A percentile compares a stretch with the other conserved stretches of the same genome.
phyloP scores from a whole-genome alignment of 352 stramenopile genomes.

The Phytophthora boehmeriae region DNA sequence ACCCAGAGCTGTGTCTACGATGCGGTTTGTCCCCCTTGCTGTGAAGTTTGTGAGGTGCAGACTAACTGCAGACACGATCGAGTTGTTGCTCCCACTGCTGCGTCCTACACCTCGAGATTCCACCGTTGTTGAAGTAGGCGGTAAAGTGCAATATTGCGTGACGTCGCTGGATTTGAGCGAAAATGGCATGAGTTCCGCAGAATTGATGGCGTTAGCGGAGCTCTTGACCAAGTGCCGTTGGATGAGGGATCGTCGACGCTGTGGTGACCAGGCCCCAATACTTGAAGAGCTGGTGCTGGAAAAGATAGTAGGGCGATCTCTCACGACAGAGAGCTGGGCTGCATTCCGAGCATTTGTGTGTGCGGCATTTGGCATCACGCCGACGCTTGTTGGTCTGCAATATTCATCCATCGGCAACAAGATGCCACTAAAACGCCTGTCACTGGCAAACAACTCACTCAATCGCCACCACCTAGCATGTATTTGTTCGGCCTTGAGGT shows the following conservation, averaged over 20 bases:
- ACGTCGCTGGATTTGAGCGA: slow-evolving; percentile 39
- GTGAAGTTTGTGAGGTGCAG: slow-evolving; percentile 30
- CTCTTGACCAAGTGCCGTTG: slow-evolving; percentile 15
- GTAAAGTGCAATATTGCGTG: slow-evolving; percentile 20
- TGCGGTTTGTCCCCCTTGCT: slow-evolving; percentile 25
- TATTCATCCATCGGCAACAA: background rate
- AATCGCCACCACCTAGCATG: slow-evolving; percentile 31
- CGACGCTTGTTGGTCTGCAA: background rate
- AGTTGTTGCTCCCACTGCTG: slow-evolving; percentile 21
- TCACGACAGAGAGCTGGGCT: slow-evolving; percentile 25
- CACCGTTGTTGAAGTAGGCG: background rate
- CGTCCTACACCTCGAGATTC: background rate
- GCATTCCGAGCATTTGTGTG: slow-evolving; percentile 37
- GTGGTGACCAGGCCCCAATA: background rate
- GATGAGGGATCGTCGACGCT: background rate
- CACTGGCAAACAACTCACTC: slow-evolving; percentile 40
- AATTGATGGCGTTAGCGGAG: slow-evolving; percentile 24
- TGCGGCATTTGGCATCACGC: slow-evolving; percentile 21
- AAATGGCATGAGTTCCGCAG: slow-evolving; percentile 26
- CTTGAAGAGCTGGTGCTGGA: slow-evolving; percentile 38
- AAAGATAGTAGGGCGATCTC: slow-evolving; percentile 23
- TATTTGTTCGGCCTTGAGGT: slow-evolving; percentile 40
- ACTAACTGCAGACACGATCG: slow-evolving; percentile 25
- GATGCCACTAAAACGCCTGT: slow-evolving; percentile 30
- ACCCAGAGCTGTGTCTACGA: background rate